Conservation (phyloP, 805 yeast genomes). For the Yamadazyma sp. region DNA sequence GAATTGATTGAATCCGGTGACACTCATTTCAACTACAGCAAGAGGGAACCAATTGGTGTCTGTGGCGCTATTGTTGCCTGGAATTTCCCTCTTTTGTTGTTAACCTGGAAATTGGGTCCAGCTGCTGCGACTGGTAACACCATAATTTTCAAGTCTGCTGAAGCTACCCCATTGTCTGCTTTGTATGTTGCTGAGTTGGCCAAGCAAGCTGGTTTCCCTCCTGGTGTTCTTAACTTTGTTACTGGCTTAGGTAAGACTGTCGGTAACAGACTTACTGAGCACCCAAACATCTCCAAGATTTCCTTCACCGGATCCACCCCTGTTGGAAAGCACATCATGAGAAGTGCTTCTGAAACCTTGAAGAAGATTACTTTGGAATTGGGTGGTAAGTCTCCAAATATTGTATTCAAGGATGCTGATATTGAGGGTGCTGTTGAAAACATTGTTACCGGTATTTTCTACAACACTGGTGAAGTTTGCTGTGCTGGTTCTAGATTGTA, state of each 20-base stretch:
- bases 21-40: slow-evolving; percentile 72
- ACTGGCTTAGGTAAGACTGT: slow-evolving; percentile 85
- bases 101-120: slow-evolving; percentile 93
- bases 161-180: slow-evolving; percentile 88
- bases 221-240: slow-evolving; percentile 85
- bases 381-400: slow-evolving; percentile 95
- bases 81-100: slow-evolving; percentile 95
- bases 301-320: slow-evolving; percentile 96
- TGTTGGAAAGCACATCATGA: slow-evolving; percentile 81
- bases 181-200: slow-evolving; percentile 67
- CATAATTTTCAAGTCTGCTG: slow-evolving; percentile 86
- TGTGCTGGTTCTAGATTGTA: slow-evolving; percentile 92
- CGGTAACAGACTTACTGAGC: slow-evolving; percentile 77
- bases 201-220: slow-evolving; percentile 84
- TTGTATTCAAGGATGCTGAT: slow-evolving; percentile 84
- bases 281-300: slow-evolving; percentile 80
- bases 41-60: slow-evolving; percentile 90
- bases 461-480: slow-evolving; percentile 95
- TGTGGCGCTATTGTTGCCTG: slow-evolving; percentile 96
- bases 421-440: slow-evolving; percentile 71
- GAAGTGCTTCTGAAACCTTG: slow-evolving; percentile 73
- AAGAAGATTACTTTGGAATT: slow-evolving; percentile 92
- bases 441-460: slow-evolving; percentile 81
- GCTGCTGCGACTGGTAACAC: slow-evolving; percentile 90
- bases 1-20: slow-evolving; percentile 71